Evolutionary conservation across 2,329 filamentous ascomycete species (phyloP), one percentile per base, ranked within the genome.

Genomic region (Fusarium multiceps): DNA sequence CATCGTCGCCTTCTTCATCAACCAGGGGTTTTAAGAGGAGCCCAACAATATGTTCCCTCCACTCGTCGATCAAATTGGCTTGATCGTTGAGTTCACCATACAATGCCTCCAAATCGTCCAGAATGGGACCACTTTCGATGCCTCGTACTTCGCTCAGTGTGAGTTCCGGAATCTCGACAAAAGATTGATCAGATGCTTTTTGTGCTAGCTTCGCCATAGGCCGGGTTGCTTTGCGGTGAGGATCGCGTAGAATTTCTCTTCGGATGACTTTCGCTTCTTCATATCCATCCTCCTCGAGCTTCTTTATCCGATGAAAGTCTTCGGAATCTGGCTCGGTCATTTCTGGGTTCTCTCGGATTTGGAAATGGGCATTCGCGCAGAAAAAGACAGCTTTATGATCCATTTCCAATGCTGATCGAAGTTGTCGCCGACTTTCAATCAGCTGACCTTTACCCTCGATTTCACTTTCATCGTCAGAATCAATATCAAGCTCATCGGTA

Each of bases 371-470:
- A 72, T 94, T 97, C 16, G 91, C 93, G 27, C 90, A 90, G 76
- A 97, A 97, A 80, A 98, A 98, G 1, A 89, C 85, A 30, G 91
- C 93, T 69, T 91, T 89, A 77, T 98, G 95, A 65, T 95, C 87
- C 45, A 97, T 80, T 76, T 97, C 93, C 20, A 97, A 82, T 4
- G 92, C 90, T 21, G 84, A 86, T 12, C 93, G 90, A 23, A 98
- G 82, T 45, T 89, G 73, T 34, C 90, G 88, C 34, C 90, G 88
- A 51, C 87, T 85, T 40, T 88, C 85, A 50, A 85, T 83, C 25
- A 93, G 72, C 20, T 86, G 86, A 1, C 78, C 75, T 30, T 73
- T 79, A 20, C 46, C 73, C 14, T 77, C 79, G 13, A 75, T 68
- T 60, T 82, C 80, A 18, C 76, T 71, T 4, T 78, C 76, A 11